Conservation (phyloP, 148 eudicot species). For the Talinum fruticosum region DNA sequence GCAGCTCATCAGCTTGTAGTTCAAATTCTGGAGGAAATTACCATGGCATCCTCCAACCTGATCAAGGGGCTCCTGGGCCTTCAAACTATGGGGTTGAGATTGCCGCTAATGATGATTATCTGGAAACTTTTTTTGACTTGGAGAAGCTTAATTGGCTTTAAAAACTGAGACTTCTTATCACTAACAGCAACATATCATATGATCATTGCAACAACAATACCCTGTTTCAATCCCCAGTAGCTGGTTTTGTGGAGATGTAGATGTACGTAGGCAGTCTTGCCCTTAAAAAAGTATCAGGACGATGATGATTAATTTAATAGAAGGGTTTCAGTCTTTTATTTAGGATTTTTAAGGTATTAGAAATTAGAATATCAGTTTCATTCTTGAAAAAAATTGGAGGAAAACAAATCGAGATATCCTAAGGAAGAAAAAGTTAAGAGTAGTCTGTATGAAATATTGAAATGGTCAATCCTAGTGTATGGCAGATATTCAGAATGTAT, state of each 20-base stretch:
- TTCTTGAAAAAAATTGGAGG: neutral
- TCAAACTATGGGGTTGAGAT: neutral
- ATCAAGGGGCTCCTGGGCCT: neutral
- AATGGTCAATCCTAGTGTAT: neutral
- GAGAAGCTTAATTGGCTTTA: conserved; percentile 27
- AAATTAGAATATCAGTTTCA: neutral
- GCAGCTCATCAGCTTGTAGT: conserved; percentile 14
- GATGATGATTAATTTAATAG: neutral
- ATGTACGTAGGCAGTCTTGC: too few relatives aligned
- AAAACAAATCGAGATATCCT: neutral
- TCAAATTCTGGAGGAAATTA: conserved; percentile 22
- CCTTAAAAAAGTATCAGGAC: too few relatives aligned
- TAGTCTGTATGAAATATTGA: neutral
- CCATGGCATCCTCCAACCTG: neutral
- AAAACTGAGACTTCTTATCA: neutral
- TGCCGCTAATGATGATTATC: neutral
- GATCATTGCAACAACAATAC: too few relatives aligned
- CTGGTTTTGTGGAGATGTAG: too few relatives aligned
- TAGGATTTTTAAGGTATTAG: neutral
- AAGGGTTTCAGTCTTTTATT: neutral
- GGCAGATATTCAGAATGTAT: neutral
- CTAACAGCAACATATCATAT: neutral
- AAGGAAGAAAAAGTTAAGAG: neutral
- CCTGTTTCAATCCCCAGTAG: too few relatives aligned
- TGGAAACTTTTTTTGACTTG: conserved; percentile 25